Conservation (phyloP, 2,329 filamentous ascomycete species). For the Neoscytalidium dimidiatum region DNA sequence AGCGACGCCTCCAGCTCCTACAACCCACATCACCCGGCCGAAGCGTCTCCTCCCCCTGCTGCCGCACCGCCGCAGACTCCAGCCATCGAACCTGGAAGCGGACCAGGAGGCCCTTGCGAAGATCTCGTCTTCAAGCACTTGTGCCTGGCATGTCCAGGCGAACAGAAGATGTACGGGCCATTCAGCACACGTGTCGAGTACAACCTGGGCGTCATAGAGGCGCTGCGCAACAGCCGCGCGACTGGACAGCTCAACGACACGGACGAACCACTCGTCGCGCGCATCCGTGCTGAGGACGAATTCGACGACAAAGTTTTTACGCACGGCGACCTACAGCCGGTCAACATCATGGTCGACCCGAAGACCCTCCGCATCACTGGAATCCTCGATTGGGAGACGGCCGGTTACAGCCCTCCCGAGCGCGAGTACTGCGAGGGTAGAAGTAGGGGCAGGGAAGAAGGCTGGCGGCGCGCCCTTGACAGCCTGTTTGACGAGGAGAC, state of each 20-base stretch:
- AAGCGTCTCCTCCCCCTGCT: background rate
- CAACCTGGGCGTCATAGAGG: slow-evolving; percentile 21
- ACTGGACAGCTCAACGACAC: slow-evolving; percentile 18
- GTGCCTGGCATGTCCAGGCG: background rate
- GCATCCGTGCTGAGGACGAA: slow-evolving; percentile 6
- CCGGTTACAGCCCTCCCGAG: slow-evolving; percentile 25
- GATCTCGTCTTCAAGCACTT: slow-evolving; percentile 17
- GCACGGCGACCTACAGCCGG: slow-evolving; percentile 23
- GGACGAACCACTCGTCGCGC: slow-evolving; percentile 19
- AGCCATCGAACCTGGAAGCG: slow-evolving; percentile 9
- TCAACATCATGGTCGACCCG: slow-evolving; percentile 24
- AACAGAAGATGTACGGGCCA: slow-evolving; percentile 22
- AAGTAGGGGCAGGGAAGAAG: slow-evolving; percentile 14
- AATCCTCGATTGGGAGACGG: slow-evolving; percentile 26
- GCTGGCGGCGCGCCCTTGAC: slow-evolving; percentile 5
- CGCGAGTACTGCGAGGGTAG: slow-evolving; percentile 27
- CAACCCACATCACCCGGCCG: background rate
- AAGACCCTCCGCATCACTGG: slow-evolving; percentile 18
- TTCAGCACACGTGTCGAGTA: slow-evolving; percentile 21
- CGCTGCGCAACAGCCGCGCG: slow-evolving; percentile 17
- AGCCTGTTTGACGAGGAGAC: background rate
- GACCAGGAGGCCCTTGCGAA: slow-evolving; percentile 12
- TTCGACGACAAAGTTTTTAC: slow-evolving; percentile 22
- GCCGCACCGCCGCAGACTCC: background rate
- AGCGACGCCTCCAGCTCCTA: background rate